phyloP scores from a whole-genome alignment of 495 filamentous ascomycete genomes.

The Tuber indicum region DNA sequence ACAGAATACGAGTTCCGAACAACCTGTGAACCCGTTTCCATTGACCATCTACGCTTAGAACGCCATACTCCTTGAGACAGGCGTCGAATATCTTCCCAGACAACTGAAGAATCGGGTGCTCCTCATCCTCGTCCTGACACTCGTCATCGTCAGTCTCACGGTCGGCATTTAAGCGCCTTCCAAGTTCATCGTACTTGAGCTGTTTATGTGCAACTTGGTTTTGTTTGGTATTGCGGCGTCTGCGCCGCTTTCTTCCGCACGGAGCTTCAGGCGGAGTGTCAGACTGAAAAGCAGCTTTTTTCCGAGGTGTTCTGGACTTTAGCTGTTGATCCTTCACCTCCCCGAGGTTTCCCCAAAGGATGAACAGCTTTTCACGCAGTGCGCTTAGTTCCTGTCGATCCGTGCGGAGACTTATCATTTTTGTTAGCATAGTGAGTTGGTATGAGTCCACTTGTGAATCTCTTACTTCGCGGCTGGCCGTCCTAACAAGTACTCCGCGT shows the following conservation, averaged over 20 bases:
- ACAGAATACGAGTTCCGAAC: slow-evolving; percentile 48
- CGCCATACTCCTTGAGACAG: slow-evolving; percentile 52
- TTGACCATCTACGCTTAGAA: slow-evolving; percentile 38
- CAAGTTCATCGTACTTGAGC: slow-evolving; percentile 16
- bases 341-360: slow-evolving; percentile 81
- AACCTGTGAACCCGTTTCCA: slow-evolving; percentile 52
- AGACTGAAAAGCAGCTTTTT: background rate
- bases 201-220: slow-evolving; percentile 32
- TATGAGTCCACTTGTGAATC: slow-evolving; percentile 4
- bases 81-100: slow-evolving; percentile 42
- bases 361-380: slow-evolving; percentile 65
- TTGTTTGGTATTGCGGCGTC: slow-evolving; percentile 18
- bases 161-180: slow-evolving; percentile 31
- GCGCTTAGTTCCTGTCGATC: slow-evolving; percentile 46
- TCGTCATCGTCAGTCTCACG: slow-evolving; percentile 21
- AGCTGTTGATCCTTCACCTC: slow-evolving; percentile 52
- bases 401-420: slow-evolving; percentile 50
- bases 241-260: slow-evolving; percentile 24
- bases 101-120: background rate
- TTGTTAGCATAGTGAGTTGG: slow-evolving; percentile 17
- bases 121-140: slow-evolving; percentile 20
- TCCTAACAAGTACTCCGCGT: slow-evolving; percentile 59
- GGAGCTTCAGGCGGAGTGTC: slow-evolving; percentile 13
- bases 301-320: background rate
- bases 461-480: slow-evolving; percentile 64